These are phyloP conservation scores for Bruguiera parviflora DNA, from an alignment of 345 rosid genomes.

Conservation along the genomic window DNA sequence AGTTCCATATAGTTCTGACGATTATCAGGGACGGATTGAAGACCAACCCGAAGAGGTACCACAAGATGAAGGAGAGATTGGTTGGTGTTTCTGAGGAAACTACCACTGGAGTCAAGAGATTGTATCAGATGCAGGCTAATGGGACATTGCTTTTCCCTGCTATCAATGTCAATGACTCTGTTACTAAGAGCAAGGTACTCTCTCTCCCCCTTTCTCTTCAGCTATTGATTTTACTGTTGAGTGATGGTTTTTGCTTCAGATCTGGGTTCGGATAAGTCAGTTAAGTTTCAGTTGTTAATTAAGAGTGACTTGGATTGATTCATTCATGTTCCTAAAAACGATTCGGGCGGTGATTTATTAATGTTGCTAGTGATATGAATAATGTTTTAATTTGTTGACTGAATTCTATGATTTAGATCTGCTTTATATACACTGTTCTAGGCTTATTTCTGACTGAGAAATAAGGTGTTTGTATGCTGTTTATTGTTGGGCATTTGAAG, in stretches of 20 bases:
- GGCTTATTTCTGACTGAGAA: background rate
- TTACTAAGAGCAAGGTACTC: slow-evolving; percentile 96
- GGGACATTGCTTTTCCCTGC: slow-evolving; percentile 83
- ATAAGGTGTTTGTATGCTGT: background rate
- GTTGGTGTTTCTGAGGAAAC: slow-evolving; percentile 93
- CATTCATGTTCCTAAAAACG: too few relatives aligned
- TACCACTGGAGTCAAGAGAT: slow-evolving; percentile 83
- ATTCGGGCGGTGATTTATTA: too few relatives aligned
- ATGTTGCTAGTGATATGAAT: too few relatives aligned
- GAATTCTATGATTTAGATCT: slow-evolving; percentile 4
- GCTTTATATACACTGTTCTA: background rate
- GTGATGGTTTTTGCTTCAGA: background rate
- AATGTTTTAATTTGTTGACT: too few relatives aligned
- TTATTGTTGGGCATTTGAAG: background rate
- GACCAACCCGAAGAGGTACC: slow-evolving; percentile 60
- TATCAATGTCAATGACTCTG: slow-evolving; percentile 91
- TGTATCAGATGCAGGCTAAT: slow-evolving; percentile 79
- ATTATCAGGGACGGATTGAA: slow-evolving; percentile 74
- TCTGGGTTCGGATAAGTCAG: background rate
- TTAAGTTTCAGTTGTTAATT: too few relatives aligned
- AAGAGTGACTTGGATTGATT: too few relatives aligned
- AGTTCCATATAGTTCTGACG: slow-evolving; percentile 79
- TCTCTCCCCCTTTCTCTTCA: background rate
- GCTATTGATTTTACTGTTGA: background rate
- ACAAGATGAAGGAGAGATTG: slow-evolving; percentile 72